Base-by-base conservation (phyloP, 2,329 filamentous ascomycete species). In the Lizonia empirigonia region DNA sequence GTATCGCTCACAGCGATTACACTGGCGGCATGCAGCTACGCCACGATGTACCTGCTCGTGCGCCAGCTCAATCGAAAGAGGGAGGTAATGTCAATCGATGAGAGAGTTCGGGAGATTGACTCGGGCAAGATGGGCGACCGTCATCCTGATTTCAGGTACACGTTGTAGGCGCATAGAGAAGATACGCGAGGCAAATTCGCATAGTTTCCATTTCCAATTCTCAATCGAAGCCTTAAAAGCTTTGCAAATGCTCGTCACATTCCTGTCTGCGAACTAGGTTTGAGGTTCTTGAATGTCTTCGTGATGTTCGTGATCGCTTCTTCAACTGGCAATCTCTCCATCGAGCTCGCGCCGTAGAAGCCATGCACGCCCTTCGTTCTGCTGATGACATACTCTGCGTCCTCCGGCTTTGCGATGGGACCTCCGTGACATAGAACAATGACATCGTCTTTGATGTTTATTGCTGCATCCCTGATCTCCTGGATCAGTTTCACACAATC, bases 361-460 rank as follows among this genome's bases (percentile, higher is more conserved):
- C 87, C 86, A 72, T 89, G 85, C n/a, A 89, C 75, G 0, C 85
- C 86, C 30, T 77, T 79, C 1, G 84, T 86, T 58, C 80, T 74
- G 18, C 76, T 76, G 23, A 89, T 75, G 8, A 89, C 80, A 65
- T 83, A 87, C 56, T 81, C 75, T 0, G 86, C 86, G 67, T 89
- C 85, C 37, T 82, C 74, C 0, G 85, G 84, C 42, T 77, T 78
- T 3, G 85, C 85, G 56, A 90, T 86, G 0, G 86, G 86, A 0
- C 86, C 86, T 0, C 86, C 87, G 64, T 89, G 86, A 55, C 86
- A 88, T n/a, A 89, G 66, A 15, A 89, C 81, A 41, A 89, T 82
- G 9, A 88, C 74, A 10, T 87, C 82, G 0, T 74, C 67, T 7
- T 82, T 82, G 36, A 87, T 76, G 42, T 72, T 68, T 0, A 76